Percentiles rank a stretch among this genome's conserved stretches.
phyloP scores from a whole-genome alignment of 73 alveolate species.

The Tetrahymena malaccensis region DNA sequence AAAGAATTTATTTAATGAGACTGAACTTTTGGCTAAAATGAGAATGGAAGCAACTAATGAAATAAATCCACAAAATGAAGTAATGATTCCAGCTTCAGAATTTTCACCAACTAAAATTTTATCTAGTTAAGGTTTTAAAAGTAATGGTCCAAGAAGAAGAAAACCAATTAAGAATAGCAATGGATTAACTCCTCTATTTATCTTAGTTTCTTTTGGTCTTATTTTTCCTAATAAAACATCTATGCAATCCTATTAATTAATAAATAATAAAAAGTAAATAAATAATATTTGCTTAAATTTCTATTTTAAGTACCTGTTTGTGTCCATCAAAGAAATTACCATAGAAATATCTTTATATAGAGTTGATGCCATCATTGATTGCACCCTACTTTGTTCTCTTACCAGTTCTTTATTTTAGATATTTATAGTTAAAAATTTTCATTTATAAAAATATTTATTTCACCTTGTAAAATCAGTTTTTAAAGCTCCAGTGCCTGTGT shows the following conservation, averaged over 20 bases:
- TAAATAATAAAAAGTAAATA: background rate
- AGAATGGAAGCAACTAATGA: background rate
- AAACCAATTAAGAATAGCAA: background rate
- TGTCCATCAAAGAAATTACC: constrained; percentile 90
- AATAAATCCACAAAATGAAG: background rate
- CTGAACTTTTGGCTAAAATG: background rate
- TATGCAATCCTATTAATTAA: constrained; percentile 5
- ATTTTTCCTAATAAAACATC: constrained; percentile 48
- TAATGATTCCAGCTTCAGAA: background rate
- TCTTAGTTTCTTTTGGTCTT: background rate
- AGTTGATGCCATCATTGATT: constrained; percentile 77
- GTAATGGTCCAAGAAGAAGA: background rate
- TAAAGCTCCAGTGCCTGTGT: constrained; percentile 96
- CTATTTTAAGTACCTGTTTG: constrained; percentile 51
- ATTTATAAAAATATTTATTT: background rate
- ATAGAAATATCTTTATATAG: constrained; percentile 79
- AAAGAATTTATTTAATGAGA: constrained; percentile 5
- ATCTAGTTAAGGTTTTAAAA: background rate
- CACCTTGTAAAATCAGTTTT: constrained; percentile 87
- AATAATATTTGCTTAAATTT: background rate
- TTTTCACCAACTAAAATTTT: background rate
- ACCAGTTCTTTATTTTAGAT: constrained; percentile 65
- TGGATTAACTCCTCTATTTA: background rate
- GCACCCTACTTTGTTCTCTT: constrained; percentile 87
- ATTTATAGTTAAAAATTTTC: background rate